Evolutionary conservation across 495 filamentous ascomycete species (phyloP), one percentile per base, ranked within the genome.

Genomic region (Tuber calosporum): DNA sequence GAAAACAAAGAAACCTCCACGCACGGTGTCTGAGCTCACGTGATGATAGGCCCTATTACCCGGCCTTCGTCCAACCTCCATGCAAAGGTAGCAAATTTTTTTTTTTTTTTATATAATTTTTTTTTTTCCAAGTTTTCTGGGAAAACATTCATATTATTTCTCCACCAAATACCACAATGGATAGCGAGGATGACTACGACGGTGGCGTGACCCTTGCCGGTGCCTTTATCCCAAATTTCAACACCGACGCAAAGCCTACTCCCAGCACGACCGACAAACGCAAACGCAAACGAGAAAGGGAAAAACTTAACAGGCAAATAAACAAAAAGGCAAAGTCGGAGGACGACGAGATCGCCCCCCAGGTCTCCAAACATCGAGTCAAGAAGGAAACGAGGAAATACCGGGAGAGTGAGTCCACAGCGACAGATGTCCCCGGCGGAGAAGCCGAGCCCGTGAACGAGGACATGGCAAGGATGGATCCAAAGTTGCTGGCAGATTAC

Each of bases 381-480:
- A 86, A 84, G 62, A 83, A 84, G 71, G 85, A 86, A 71, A 82
- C 83, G 58, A 72, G 82, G 0, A 83, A 86, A 19, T 83, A 86
- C 43, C 84, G 89, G n/a, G 87, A 90, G 26, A 86, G 88, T 69
- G 85, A 87, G 66, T 82, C 88, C 62, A 86, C 90, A 73, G 77
- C 87, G 17, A 86, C 91, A 72, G 82, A 85, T n/a, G 88, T 89
- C n/a, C 67, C 67, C 17, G 53, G 53, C 26, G 53, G 53, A 34
- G 53, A 62, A 41, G 36, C 37, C 15, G 75, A 74, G 41, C 66
- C 62, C 38, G 83, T 97, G 72, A 94, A 97, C 82, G 87, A 87
- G 75, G 89, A 90, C 0, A 92, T 97, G 81, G 88, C 88, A 39
- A 86, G 88, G 43, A 92, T 99, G 89, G 91, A 97, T 75, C 89